phyloP scores from a whole-genome alignment of 2,329 filamentous ascomycete species.

The Hortaea werneckii region DNA sequence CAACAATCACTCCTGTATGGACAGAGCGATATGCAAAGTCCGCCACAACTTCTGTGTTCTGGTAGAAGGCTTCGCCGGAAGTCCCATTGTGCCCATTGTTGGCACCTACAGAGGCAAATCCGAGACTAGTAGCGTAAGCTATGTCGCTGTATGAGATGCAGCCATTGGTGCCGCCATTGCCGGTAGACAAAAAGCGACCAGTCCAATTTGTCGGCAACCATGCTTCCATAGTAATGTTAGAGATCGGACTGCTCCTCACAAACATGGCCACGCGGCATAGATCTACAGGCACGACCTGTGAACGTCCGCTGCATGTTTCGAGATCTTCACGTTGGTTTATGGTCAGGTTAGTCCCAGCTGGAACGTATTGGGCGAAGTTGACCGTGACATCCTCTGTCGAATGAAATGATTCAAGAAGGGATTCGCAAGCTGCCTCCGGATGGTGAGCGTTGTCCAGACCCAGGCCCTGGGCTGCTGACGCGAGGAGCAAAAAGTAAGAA shows the following conservation, averaged over 20 bases:
- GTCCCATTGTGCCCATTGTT: constrained; percentile 36
- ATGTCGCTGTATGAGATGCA: constrained; percentile 29
- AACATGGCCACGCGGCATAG: constrained; percentile 33
- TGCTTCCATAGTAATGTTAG: constrained; percentile 34
- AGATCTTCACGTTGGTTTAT: constrained; percentile 22
- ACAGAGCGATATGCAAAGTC: constrained; percentile 36
- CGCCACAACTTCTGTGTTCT: constrained; percentile 35
- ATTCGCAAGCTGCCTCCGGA: constrained; percentile 10
- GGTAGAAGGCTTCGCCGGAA: constrained; percentile 37
- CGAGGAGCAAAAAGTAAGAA: background rate
- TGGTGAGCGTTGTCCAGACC: background rate
- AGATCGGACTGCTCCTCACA: constrained; percentile 30
- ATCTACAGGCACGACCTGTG: constrained; percentile 25
- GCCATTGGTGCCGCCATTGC: constrained; percentile 33
- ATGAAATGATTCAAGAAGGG: constrained; percentile 10
- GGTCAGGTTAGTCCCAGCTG: constrained; percentile 20
- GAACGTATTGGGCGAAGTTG: constrained; percentile 15
- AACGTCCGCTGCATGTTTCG: constrained; percentile 27
- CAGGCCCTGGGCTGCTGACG: background rate
- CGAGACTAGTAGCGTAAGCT: constrained; percentile 28
- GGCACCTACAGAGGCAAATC: constrained; percentile 31
- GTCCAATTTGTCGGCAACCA: constrained; percentile 36
- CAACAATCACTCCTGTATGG: constrained; percentile 20
- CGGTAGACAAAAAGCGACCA: constrained; percentile 29
- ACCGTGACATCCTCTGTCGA: constrained; percentile 18